A percentile compares a stretch with the other conserved stretches of the same genome.
Conservation (phyloP, 768 basidiomycete species). For the Chlorophyllum brunneum region DNA sequence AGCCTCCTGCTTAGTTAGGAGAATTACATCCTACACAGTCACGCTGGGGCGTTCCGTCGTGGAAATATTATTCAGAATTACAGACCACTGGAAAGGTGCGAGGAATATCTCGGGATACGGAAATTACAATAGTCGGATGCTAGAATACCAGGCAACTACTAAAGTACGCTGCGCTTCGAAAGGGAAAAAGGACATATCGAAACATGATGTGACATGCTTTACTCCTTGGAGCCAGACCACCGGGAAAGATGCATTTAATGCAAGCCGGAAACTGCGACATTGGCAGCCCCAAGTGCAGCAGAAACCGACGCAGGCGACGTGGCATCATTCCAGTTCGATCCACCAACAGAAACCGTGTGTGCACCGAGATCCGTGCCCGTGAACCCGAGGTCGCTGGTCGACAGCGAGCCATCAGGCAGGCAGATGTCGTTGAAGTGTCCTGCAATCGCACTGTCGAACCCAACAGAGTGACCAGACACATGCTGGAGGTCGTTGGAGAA, state of each 20-base stretch:
- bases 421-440: conserved; percentile 25
- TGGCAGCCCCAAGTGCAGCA: conserved; percentile 4
- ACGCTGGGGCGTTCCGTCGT: too few species aligned
- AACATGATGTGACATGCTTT: not conserved
- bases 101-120: too few species aligned
- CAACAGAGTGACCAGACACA: conserved; percentile 29
- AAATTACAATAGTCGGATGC: not conserved
- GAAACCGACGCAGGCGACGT: conserved; percentile 18
- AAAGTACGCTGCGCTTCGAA: conserved; percentile 5
- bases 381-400: conserved; percentile 22
- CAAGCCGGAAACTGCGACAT: conserved; percentile 2
- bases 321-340: conserved; percentile 36
- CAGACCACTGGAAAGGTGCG: too few species aligned
- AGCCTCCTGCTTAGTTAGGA: too few species aligned
- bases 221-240: not conserved
- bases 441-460: conserved; percentile 29
- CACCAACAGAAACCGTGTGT: conserved; percentile 32
- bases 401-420: conserved; percentile 26
- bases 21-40: too few species aligned
- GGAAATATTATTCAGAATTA: too few species aligned
- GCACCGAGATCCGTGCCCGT: too few species aligned
- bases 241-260: not conserved
- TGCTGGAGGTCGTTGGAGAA: conserved; percentile 39
- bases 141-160: conserved; percentile 1
- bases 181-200: not conserved